Evolutionary conservation across 2,329 filamentous ascomycete species (phyloP).

Genomic region (Alternaria ethzedia): DNA sequence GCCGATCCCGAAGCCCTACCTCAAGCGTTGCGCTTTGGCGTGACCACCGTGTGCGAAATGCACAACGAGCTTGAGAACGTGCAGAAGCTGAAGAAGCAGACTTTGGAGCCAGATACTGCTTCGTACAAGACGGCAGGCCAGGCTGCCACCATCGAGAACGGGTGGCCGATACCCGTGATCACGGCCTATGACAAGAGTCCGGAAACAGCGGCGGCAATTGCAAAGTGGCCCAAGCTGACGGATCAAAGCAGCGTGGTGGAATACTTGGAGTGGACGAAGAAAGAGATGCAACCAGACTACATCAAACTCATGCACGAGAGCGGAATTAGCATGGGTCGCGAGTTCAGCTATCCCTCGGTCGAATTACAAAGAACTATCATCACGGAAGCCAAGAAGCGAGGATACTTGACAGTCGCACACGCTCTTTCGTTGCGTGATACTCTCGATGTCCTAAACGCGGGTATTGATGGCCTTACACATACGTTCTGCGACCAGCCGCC

Average conservation of each 20-base stretch:
- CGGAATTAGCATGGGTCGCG: slow-evolving; percentile 49
- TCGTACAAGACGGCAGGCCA: slow-evolving; percentile 58
- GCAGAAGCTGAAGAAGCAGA: slow-evolving; percentile 36
- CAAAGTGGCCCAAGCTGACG: slow-evolving; percentile 57
- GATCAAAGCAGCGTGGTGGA: slow-evolving; percentile 50
- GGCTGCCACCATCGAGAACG: slow-evolving; percentile 59
- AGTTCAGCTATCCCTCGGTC: slow-evolving; percentile 50
- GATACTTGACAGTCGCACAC: slow-evolving; percentile 51
- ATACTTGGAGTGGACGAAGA: slow-evolving; percentile 51
- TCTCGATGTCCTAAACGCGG: slow-evolving; percentile 50
- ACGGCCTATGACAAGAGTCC: slow-evolving; percentile 47
- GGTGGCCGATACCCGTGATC: slow-evolving; percentile 58
- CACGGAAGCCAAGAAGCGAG: slow-evolving; percentile 46
- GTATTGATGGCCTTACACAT: slow-evolving; percentile 54
- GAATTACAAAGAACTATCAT: slow-evolving; percentile 56
- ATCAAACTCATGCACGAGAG: slow-evolving; percentile 61
- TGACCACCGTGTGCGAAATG: slow-evolving; percentile 61
- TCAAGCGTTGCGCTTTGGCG: slow-evolving; percentile 57
- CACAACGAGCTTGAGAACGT: slow-evolving; percentile 47
- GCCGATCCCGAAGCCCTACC: slow-evolving; percentile 50
- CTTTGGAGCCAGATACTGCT: slow-evolving; percentile 46
- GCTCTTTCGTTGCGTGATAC: slow-evolving; percentile 50
- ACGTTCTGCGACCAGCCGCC: slow-evolving; percentile 51
- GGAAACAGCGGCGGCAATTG: slow-evolving; percentile 49
- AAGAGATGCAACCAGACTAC: slow-evolving; percentile 54